These are phyloP conservation scores for Diplotaxis tenuifolia DNA, from an alignment of 345 rosid genomes.

Conservation along the genomic window DNA sequence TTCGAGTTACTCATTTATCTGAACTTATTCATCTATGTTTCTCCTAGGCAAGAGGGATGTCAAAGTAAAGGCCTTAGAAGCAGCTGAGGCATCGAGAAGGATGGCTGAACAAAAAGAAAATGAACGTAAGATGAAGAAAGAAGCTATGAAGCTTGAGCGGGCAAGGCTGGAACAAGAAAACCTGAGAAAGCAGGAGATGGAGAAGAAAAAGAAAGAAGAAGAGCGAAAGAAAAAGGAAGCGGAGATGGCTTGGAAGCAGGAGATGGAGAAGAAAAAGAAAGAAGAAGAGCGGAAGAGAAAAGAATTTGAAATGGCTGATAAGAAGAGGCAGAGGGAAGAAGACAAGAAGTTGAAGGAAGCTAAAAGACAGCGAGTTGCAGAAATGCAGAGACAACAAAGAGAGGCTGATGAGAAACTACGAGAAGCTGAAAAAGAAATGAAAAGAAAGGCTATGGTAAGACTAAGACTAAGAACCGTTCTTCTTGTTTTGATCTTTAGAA, in stretches of 20 bases:
- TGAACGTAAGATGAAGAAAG: constrained; percentile 80
- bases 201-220: constrained; percentile 77
- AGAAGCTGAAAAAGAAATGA: constrained; percentile 46
- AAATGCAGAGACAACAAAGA: constrained; percentile 51
- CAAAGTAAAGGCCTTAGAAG: constrained; percentile 86
- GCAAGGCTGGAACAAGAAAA: constrained; percentile 73
- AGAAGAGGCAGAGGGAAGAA: constrained; percentile 53
- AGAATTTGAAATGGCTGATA: constrained; percentile 46
- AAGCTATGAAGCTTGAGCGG: constrained; percentile 74
- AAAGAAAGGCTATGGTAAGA: constrained; percentile 45
- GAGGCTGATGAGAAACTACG: constrained; percentile 42
- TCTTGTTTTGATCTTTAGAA: constrained; percentile 16
- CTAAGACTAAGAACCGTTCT: constrained; percentile 4
- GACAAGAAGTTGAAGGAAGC: constrained; percentile 47
- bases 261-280: constrained; percentile 76
- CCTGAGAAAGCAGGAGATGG: constrained; percentile 54
- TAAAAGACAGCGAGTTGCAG: constrained; percentile 68
- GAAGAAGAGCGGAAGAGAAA: constrained; percentile 68
- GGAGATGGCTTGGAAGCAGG: constrained; percentile 68
- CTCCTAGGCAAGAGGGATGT: constrained; percentile 79
- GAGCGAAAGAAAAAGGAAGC: constrained; percentile 74
- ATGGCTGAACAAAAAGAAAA: constrained; percentile 81
- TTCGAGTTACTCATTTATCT: not conserved
- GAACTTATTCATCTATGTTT: not conserved
- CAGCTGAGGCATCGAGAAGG: constrained; percentile 82